A percentile compares a stretch with the other conserved stretches of the same genome.
These are phyloP conservation scores for Sugiyamaella sp. DNA, from an alignment of 1,139 yeast genomes.

Conservation along the genomic window DNA sequence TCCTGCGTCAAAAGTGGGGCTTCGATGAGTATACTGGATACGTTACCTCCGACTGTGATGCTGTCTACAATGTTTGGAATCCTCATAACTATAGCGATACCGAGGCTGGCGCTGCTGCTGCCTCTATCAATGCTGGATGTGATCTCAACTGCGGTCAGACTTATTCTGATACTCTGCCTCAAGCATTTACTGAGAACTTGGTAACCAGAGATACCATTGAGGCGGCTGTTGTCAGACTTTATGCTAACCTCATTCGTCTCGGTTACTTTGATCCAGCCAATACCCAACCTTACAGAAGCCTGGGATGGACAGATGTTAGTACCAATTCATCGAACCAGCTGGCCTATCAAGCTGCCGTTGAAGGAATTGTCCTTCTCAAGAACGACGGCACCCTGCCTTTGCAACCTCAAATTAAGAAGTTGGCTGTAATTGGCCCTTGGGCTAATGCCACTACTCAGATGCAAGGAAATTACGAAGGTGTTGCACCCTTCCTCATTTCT, in stretches of 20 bases:
- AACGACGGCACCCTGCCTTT: conserved; percentile 57
- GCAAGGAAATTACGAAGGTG: conserved; percentile 25
- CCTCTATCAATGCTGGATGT: conserved; percentile 24
- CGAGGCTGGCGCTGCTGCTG: conserved; percentile 55
- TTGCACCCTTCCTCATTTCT: conserved; percentile 20
- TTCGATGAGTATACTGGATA: conserved; percentile 52
- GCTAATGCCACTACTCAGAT: conserved; percentile 30
- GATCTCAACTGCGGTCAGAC: conserved; percentile 44
- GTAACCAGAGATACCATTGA: conserved; percentile 42
- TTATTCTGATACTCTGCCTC: conserved; percentile 53
- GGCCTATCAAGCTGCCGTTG: conserved; percentile 56
- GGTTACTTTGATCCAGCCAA: conserved; percentile 26
- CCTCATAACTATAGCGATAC: conserved; percentile 43
- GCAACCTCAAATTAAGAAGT: conserved; percentile 43
- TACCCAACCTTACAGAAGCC: conserved; percentile 20
- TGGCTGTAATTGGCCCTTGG: conserved; percentile 47
- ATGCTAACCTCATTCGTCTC: conserved; percentile 34
- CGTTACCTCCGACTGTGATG: conserved; percentile 63
- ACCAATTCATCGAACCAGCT: conserved; percentile 49
- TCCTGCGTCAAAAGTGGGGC: conserved; percentile 57
- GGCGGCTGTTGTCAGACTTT: conserved; percentile 47
- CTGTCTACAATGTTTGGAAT: conserved; percentile 38
- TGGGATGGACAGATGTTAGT: conserved; percentile 49
- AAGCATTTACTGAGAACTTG: conserved; percentile 53
- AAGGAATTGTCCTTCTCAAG: conserved; percentile 55